Percentiles rank a stretch among this genome's conserved stretches.
Evolutionary conservation across 805 yeast genomes (phyloP).

Genomic region (Cyberlindnera mrakii): DNA sequence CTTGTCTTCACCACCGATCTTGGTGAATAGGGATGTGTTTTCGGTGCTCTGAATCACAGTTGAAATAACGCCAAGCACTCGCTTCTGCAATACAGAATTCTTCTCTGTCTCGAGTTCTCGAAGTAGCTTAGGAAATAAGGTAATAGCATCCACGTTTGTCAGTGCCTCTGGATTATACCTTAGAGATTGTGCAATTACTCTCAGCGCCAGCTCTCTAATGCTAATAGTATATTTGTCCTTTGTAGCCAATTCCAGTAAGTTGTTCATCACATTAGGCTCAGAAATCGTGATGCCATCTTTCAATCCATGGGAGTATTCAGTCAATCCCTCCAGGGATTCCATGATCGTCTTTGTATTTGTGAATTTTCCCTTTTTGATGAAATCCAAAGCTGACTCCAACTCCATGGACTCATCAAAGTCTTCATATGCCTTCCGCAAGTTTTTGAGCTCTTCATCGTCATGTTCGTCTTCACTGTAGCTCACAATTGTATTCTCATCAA

Average conservation of each 20-base stretch:
- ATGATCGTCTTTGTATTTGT: conserved; percentile 9
- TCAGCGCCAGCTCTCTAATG: conserved; percentile 45
- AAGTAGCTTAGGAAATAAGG: conserved; percentile 9
- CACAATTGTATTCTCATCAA: conserved; percentile 11
- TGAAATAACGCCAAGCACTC: conserved; percentile 47
- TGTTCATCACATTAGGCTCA: conserved; percentile 12
- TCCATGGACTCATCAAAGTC: conserved; percentile 14
- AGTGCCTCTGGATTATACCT: conserved; percentile 70
- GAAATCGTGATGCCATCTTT: conserved; percentile 52
- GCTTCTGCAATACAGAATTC: conserved; percentile 35
- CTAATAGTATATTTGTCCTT: not conserved
- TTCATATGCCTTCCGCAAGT: conserved; percentile 21
- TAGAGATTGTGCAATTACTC: conserved; percentile 60
- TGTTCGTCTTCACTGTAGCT: conserved; percentile 13
- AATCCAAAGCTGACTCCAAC: conserved; percentile 10
- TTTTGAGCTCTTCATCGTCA: conserved; percentile 14
- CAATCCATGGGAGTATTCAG: conserved; percentile 62
- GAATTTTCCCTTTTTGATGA: conserved; percentile 1
- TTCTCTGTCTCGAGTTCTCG: conserved; percentile 7
- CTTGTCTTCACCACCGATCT: conserved; percentile 15
- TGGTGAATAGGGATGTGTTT: conserved; percentile 25
- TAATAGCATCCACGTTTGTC: conserved; percentile 25
- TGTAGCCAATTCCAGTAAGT: not conserved
- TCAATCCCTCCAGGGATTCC: conserved; percentile 32
- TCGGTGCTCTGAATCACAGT: conserved; percentile 33